These are phyloP conservation scores for Zygoascus bituminiphila DNA, from an alignment of 805 yeast genomes.

Conservation along the genomic window DNA sequence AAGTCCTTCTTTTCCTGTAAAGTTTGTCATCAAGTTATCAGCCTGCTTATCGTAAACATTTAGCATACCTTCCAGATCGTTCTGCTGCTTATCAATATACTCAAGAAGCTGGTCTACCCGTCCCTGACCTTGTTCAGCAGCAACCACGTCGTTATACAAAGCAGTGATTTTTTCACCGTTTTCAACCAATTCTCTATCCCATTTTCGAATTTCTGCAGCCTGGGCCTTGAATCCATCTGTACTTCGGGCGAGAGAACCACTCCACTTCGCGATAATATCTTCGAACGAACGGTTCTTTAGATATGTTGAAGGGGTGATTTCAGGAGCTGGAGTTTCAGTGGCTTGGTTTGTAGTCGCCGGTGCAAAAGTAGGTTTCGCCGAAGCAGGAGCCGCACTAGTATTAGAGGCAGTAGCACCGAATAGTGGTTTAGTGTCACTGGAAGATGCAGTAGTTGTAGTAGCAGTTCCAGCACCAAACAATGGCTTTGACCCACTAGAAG, in stretches of 20 bases:
- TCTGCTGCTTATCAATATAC: constrained; percentile 86
- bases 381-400: background rate
- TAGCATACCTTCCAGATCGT: constrained; percentile 74
- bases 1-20: constrained; percentile 27
- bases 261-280: constrained; percentile 89
- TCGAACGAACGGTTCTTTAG: constrained; percentile 87
- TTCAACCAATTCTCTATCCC: constrained; percentile 79
- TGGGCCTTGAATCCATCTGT: constrained; percentile 67
- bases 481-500: constrained; percentile 6
- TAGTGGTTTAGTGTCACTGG: background rate
- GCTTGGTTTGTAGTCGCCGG: too few relatives aligned
- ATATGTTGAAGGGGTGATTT: constrained; percentile 44
- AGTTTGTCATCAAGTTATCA: constrained; percentile 15
- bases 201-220: constrained; percentile 63
- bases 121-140: constrained; percentile 77
- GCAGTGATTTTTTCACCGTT: constrained; percentile 81
- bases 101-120: constrained; percentile 80
- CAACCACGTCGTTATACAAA: constrained; percentile 64
- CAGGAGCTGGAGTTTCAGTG: constrained; percentile 34
- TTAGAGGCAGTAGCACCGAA: background rate
- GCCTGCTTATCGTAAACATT: constrained; percentile 71
- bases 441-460: constrained; percentile 1
- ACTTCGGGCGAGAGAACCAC: constrained; percentile 68
- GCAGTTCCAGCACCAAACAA: constrained; percentile 7
- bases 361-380: background rate